Evolutionary conservation across 495 filamentous ascomycete species (phyloP), one percentile per base, ranked within the genome.

Genomic region (Penicillium diatomitis): DNA sequence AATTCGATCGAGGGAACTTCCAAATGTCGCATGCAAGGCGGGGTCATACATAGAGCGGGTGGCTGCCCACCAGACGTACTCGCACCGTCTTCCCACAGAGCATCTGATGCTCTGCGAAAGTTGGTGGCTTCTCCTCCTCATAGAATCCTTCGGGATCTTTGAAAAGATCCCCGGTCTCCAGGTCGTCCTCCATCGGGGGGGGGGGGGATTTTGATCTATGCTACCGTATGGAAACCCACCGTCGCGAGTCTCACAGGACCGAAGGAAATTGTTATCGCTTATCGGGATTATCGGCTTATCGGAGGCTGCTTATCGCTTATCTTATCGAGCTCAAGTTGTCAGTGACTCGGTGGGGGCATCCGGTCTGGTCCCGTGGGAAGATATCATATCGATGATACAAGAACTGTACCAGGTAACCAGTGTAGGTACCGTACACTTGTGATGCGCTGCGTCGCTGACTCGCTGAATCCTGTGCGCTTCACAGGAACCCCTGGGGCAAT

Each of bases 1-100:
- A 20, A 20, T 20, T 20, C 20, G 20, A 20, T 2, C 20, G 20
- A 20, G 20, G 20, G 20, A 20, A 20, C 20, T 20, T 20, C 20
- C 20, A 32, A 44, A 32, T 32, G 11, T 29, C n/a, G 32, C 31
- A 9, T 32, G 6, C 20, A 20, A 27, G 48, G 27, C 34, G 49
- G 46, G 48, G 31, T 48, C 71, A 57, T 82, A 86, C 82, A 79
- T 94, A 95, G 27, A 95, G 76, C 7, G 91, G 88, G 73, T 85
- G 90, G 66, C 88, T 83, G 42, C 91, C 91, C 35, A 97, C 88
- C 5, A 97, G 80, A 56, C 84, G 81, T 50, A 97, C 77, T 49
- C 71, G 78, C 47, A 96, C 74, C 4, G 69, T 73, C 49, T 79
- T 67, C 32, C 85, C 85, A 6, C 76, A 82, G 37, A 79, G 70